Evolutionary conservation across 2,329 filamentous ascomycete species (phyloP), one percentile per base, ranked within the genome.

Genomic region (Penicillium polonicum): DNA sequence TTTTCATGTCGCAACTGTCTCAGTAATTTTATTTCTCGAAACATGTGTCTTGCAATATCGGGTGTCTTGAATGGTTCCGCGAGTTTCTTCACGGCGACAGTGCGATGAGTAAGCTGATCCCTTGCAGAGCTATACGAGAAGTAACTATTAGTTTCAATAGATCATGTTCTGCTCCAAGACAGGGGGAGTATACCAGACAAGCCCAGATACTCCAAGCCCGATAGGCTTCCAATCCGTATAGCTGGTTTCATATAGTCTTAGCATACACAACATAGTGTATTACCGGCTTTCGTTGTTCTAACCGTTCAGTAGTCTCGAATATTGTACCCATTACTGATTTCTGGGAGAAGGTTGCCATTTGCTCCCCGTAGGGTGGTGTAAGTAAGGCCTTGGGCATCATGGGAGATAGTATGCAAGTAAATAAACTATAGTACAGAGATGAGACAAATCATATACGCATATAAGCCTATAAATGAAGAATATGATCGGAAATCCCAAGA

Each of bases 41-140:
- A 97, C 66, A 94, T 97, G 73, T 94, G 86, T 82, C 97, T 97
- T 54, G 94, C 94, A 48, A 99, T 83, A 58, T 97, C 92, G 0
- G 92, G 92, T n/a, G 94, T 97, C 83, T 92, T 96, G 79, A 99
- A 99, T 8, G 94, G 94, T 82, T 97, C 97, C 91, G 97, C 97
- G 72, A 99, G 97, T 85, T 99, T 99, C 85, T 99, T 99, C 74
- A 99, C 92, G 59, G 94, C 94, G 59, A 99, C 94, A 77, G 92
- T 92, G 76, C 96, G 92, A 76, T 86, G 90, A 57, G 92, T 96
- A 76, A 99, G 91, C 80, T 97, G 92, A 77, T 99, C 94, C 79
- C 91, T 92, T 52, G 94, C 94, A 65, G 94, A 97, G 79, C 93
- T 97, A 74, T 53, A 15, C 7, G 5, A 7, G 17, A 65, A 62